Percentiles rank a stretch among this genome's conserved stretches.
Conservation (phyloP, 2,329 filamentous ascomycete species). For the Aspergillus felis region DNA sequence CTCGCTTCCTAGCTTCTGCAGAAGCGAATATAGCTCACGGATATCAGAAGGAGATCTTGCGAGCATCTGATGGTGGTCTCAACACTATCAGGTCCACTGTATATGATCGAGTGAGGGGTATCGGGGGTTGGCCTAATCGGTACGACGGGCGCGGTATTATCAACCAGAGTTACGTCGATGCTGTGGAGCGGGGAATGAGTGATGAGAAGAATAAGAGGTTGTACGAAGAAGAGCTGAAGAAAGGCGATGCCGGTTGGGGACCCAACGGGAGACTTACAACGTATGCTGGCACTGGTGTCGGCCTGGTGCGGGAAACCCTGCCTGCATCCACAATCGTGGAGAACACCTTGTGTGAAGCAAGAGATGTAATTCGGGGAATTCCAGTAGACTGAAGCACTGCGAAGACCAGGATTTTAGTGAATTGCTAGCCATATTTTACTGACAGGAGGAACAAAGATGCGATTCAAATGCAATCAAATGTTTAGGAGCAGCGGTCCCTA, state of each 20-base stretch:
- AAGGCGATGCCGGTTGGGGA: constrained; percentile 53
- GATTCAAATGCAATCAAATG: neutral
- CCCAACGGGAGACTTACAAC: constrained; percentile 54
- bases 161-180: constrained; percentile 51
- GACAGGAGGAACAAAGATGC: neutral
- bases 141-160: constrained; percentile 58
- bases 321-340: constrained; percentile 51
- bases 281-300: constrained; percentile 61
- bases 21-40: constrained; percentile 49
- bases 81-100: constrained; percentile 49
- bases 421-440: neutral
- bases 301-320: constrained; percentile 51
- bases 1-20: constrained; percentile 55
- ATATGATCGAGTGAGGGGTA: constrained; percentile 54
- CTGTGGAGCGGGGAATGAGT: constrained; percentile 32
- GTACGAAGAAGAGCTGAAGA: constrained; percentile 48
- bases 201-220: constrained; percentile 39
- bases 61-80: constrained; percentile 49
- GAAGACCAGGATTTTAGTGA: neutral
- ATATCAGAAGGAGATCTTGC: constrained; percentile 48
- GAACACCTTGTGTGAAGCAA: constrained; percentile 42
- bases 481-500: neutral
- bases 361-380: constrained; percentile 13
- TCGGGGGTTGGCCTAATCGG: constrained; percentile 53
- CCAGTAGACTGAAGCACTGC: neutral